These are phyloP conservation scores for Paracamarosporium sp. DNA, from an alignment of 2,329 filamentous ascomycete genomes.

Conservation along the genomic window DNA sequence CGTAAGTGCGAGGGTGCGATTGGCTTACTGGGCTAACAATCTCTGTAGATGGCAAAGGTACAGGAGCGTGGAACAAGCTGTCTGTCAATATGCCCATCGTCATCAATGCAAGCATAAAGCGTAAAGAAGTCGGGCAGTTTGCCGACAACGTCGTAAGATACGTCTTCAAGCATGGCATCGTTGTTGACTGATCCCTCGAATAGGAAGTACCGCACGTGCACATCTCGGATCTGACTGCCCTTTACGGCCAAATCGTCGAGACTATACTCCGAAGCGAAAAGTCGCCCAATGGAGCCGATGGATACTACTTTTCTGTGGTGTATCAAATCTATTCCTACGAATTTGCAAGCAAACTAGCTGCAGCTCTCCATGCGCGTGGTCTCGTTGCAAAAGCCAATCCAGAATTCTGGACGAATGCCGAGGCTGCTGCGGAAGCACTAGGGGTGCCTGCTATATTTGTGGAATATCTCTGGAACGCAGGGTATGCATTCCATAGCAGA, in stretches of 20 bases:
- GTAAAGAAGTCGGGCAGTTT: background rate
- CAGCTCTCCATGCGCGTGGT: background rate
- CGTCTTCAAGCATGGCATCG: background rate
- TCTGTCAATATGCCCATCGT: background rate
- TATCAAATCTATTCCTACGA: slow-evolving; percentile 5
- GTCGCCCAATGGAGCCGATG: background rate
- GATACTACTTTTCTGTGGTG: slow-evolving; percentile 8
- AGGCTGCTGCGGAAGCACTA: slow-evolving; percentile 4
- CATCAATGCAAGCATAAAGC: background rate
- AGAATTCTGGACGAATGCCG: slow-evolving; percentile 1
- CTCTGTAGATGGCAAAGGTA: slow-evolving; percentile 4
- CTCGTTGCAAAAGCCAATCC: slow-evolving; percentile 1
- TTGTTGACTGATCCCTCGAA: background rate
- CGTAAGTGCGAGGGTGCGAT: background rate
- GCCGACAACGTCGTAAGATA: background rate
- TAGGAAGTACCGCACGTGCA: background rate
- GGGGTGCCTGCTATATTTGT: slow-evolving; percentile 10
- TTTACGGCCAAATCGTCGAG: background rate
- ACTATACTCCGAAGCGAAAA: background rate
- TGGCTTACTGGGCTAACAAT: background rate
- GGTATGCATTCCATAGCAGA: background rate
- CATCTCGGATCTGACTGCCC: slow-evolving; percentile 1
- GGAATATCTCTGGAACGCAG: slow-evolving; percentile 11
- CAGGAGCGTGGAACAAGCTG: slow-evolving; percentile 8
- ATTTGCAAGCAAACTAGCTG: background rate